Conservation (phyloP, 352 stramenopile species). For the Phytopythium cucurbitacearum region DNA sequence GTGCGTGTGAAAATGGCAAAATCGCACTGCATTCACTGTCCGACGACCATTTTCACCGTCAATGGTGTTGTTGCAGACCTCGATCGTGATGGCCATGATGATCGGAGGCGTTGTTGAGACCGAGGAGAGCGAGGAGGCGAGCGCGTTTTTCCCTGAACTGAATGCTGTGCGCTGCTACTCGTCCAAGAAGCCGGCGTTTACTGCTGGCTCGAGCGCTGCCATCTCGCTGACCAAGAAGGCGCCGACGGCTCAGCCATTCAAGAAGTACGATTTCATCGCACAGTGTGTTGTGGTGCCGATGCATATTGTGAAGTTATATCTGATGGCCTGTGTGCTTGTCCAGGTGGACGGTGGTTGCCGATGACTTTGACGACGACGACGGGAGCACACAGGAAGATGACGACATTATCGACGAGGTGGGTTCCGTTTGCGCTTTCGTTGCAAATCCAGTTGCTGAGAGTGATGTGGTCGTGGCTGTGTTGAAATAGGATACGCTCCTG, state of each 20-base stretch:
- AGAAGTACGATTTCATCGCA: constrained; percentile 22
- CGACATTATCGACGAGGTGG: constrained; percentile 77
- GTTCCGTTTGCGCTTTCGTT: neutral
- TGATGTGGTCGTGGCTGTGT: neutral
- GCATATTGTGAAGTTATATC: neutral
- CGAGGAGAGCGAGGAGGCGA: constrained; percentile 26
- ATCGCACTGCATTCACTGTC: constrained; percentile 1
- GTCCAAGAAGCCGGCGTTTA: constrained; percentile 61
- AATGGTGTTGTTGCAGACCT: constrained; percentile 22
- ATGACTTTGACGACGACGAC: constrained; percentile 56
- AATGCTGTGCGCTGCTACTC: constrained; percentile 36
- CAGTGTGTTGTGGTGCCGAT: neutral
- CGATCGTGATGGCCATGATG: constrained; percentile 75
- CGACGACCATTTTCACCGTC: constrained; percentile 1
- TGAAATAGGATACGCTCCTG: constrained; percentile 55
- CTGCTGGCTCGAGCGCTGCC: constrained; percentile 34
- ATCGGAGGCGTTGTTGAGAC: constrained; percentile 72
- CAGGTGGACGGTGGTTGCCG: constrained; percentile 64
- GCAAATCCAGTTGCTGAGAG: neutral
- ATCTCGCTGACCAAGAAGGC: constrained; percentile 48
- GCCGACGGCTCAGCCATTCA: constrained; percentile 22
- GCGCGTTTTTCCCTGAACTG: constrained; percentile 41
- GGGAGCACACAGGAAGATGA: constrained; percentile 29
- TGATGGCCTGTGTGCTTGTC: neutral
- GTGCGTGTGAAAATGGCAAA: constrained; percentile 8